Evolutionary conservation across 805 yeast species (phyloP).

Genomic region (Ogataea polymorpha): DNA sequence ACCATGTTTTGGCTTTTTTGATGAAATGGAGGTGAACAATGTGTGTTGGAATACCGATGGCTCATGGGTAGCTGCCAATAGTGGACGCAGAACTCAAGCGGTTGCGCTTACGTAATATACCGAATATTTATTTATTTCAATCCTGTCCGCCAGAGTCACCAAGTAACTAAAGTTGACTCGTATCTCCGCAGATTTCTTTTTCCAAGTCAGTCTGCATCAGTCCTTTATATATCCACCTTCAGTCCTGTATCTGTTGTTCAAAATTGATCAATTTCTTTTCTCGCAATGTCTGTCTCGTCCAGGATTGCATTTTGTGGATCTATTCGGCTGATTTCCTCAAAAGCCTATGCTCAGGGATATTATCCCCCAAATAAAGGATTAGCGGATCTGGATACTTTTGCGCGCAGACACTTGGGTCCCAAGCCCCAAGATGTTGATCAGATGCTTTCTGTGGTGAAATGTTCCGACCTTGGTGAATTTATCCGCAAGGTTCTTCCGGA

Average conservation of each 20-base stretch:
- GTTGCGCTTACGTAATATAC: constrained; percentile 28
- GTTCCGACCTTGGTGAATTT: constrained; percentile 65
- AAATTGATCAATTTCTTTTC: constrained; percentile 1
- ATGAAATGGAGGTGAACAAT: constrained; percentile 70
- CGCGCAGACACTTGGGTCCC: constrained; percentile 90
- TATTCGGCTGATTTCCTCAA: constrained; percentile 19
- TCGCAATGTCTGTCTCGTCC: background rate
- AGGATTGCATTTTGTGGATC: background rate
- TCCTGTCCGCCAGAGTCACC: constrained; percentile 2
- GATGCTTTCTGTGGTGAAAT: constrained; percentile 69
- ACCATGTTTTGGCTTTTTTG: constrained; percentile 48
- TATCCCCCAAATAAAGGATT: constrained; percentile 35
- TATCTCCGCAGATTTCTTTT: background rate
- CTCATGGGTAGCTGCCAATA: constrained; percentile 76
- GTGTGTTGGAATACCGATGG: constrained; percentile 71
- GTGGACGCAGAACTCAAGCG: constrained; percentile 68
- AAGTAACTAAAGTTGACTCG: constrained; percentile 9
- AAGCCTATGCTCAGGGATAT: constrained; percentile 49
- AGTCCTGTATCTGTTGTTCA: background rate
- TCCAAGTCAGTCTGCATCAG: constrained; percentile 5
- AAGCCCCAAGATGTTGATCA: constrained; percentile 54
- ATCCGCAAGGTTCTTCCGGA: constrained; percentile 73
- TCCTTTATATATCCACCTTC: constrained; percentile 4
- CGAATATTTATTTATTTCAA: background rate
- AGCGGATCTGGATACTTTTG: constrained; percentile 67